phyloP scores from a whole-genome alignment of 1,284 basidiomycete species.

The Retiboletus fuscus region DNA sequence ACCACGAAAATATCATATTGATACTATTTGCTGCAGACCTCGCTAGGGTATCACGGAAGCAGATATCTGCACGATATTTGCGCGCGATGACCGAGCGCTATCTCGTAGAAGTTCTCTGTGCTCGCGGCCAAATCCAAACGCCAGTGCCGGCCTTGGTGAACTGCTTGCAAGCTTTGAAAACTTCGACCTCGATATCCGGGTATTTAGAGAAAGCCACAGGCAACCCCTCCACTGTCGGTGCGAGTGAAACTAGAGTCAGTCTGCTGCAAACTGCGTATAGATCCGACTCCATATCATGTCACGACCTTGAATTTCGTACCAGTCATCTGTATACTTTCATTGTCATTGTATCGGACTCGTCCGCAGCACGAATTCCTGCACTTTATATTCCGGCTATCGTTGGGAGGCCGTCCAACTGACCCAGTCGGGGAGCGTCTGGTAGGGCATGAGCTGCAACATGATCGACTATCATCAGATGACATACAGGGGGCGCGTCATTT shows the following conservation, averaged over 20 bases:
- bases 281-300: slow-evolving; percentile 42
- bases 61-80: too few relatives aligned
- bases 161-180: slow-evolving; percentile 63
- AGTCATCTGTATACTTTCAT: slow-evolving; percentile 27
- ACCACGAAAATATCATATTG: too few relatives aligned
- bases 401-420: background rate
- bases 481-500: too few relatives aligned
- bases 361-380: too few relatives aligned
- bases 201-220: slow-evolving; percentile 62
- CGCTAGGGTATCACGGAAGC: too few relatives aligned
- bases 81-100: too few relatives aligned
- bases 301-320: slow-evolving; percentile 45
- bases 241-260: slow-evolving; percentile 10
- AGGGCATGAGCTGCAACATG: too few relatives aligned
- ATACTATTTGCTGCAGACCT: too few relatives aligned
- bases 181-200: slow-evolving; percentile 62
- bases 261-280: background rate
- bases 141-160: slow-evolving; percentile 69
- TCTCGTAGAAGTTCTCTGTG: too few relatives aligned
- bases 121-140: slow-evolving; percentile 64
- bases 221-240: slow-evolving; percentile 60
- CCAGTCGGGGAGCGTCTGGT: too few relatives aligned
- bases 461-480: too few relatives aligned
- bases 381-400: slow-evolving; percentile 23
- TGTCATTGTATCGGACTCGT: background rate